A percentile compares a stretch with the other conserved stretches of the same genome.
These are phyloP conservation scores for Candida sakaeoensis DNA, from an alignment of 805 yeast genomes.

Conservation along the genomic window DNA sequence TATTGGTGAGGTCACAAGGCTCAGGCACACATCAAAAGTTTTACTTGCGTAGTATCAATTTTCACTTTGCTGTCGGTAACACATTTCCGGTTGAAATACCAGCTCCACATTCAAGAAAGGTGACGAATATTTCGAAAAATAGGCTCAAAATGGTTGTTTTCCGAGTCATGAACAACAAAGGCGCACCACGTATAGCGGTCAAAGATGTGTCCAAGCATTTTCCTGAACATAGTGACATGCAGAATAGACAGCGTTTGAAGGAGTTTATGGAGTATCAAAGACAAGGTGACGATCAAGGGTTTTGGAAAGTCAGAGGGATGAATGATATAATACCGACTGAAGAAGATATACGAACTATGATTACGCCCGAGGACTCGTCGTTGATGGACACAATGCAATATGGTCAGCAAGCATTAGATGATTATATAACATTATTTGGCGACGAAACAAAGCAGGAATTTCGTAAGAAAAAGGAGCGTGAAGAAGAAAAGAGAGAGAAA, in stretches of 20 bases:
- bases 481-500: constrained; percentile 27
- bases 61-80: constrained; percentile 86
- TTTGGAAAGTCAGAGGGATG: constrained; percentile 74
- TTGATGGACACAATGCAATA: constrained; percentile 88
- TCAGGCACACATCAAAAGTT: constrained; percentile 70
- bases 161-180: constrained; percentile 74
- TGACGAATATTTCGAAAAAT: constrained; percentile 87
- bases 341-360: constrained; percentile 75
- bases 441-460: constrained; percentile 32
- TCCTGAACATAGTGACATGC: constrained; percentile 97
- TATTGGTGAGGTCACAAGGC: constrained; percentile 76
- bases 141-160: constrained; percentile 91
- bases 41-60: constrained; percentile 64
- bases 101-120: constrained; percentile 95
- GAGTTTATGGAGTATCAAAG: constrained; percentile 98
- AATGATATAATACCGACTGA: constrained; percentile 62
- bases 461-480: constrained; percentile 21
- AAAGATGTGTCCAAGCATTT: constrained; percentile 88
- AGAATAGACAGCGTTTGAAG: constrained; percentile 88
- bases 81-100: constrained; percentile 93
- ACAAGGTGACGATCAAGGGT: constrained; percentile 90
- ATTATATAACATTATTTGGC: constrained; percentile 55
- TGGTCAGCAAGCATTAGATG: constrained; percentile 87
- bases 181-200: constrained; percentile 71
- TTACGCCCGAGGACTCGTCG: constrained; percentile 87